Evolutionary conservation across 2,329 filamentous ascomycete species (phyloP), one percentile per base, ranked within the genome.

Genomic region (Monilinia polystroma): DNA sequence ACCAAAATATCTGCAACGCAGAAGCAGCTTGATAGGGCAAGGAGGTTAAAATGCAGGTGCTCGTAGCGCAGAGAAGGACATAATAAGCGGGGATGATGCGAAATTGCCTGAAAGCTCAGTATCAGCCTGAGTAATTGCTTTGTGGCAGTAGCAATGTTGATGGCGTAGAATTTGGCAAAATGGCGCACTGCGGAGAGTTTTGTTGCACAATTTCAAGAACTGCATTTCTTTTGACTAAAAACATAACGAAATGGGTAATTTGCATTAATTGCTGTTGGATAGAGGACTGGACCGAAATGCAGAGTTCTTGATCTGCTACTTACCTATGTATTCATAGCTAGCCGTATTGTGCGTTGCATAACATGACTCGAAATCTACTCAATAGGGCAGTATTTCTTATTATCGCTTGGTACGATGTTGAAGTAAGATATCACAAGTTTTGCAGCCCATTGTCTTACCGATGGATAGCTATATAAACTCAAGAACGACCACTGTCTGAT

Each of bases 381-480:
- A 35, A 35, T 35, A 35, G 32, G 41, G n/a, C 41, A 29, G 53
- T 6, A 49, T 26, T 57, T 7, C 43, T 41, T 38, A 47, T 26
- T 23, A 26, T 38, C 41, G 7, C 43, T 57, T 47, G 41, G 29
- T 26, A 14, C 18, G 29, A 41, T 64, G 29, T 38, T 51, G 53
- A 55, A 64, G 51, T 3, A 14, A 6, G 10, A 51, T 64, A 51
- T 57, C 29, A 38, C 3, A 7, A 7, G 47, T 47, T 38, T 29
- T 3, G 11, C 29, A 41, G 16, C 43, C 8, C 43, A 49, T 57
- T 41, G 7, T 64, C 38, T 55, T 56, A 57, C 32, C 32, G 5
- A 35, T 35, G 32, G 4, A 35, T 35, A 8, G 43, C 49, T 64
- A 64, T 64, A 64, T 64, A 64, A 57, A 57, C 53, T 11, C 20